Evolutionary conservation across 1,284 basidiomycete genomes (phyloP).

Genomic region (Sporisorium scitamineum): DNA sequence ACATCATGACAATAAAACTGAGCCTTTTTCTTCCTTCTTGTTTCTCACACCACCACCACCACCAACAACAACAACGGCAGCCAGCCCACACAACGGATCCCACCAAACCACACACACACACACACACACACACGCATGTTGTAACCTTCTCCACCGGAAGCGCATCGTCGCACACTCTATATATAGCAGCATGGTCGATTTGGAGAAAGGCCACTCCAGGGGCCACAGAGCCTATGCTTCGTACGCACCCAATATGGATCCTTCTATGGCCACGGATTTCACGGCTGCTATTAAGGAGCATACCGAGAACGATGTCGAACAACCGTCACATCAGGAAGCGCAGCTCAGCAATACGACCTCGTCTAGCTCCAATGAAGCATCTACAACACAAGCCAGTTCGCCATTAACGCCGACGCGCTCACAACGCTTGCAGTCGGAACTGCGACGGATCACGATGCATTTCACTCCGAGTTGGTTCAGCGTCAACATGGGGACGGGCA

Average conservation of each 20-base stretch:
- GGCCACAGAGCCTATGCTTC: background rate
- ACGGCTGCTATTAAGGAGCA: background rate
- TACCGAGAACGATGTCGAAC: background rate
- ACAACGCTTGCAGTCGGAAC: conserved; percentile 23
- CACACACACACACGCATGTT: background rate
- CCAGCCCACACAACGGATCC: background rate
- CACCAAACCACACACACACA: no score
- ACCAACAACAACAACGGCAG: background rate
- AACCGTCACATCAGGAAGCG: background rate
- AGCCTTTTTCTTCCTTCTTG: background rate
- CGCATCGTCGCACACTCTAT: background rate
- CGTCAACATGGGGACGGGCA: conserved; percentile 71
- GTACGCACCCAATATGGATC: background rate
- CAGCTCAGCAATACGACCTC: conserved; percentile 12
- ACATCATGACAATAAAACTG: background rate
- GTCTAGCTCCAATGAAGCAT: background rate
- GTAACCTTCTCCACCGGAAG: background rate
- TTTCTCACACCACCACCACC: background rate
- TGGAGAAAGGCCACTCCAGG: background rate
- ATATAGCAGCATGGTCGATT: conserved; percentile 3
- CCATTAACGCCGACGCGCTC: conserved; percentile 7
- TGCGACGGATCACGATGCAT: conserved; percentile 45
- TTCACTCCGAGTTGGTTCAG: conserved; percentile 61
- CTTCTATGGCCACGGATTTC: background rate
- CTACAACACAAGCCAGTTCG: conserved; percentile 1